Evolutionary conservation across 768 basidiomycete genomes (phyloP), one percentile per base, ranked within the genome.

Genomic region (Leccinum disarticulatum): DNA sequence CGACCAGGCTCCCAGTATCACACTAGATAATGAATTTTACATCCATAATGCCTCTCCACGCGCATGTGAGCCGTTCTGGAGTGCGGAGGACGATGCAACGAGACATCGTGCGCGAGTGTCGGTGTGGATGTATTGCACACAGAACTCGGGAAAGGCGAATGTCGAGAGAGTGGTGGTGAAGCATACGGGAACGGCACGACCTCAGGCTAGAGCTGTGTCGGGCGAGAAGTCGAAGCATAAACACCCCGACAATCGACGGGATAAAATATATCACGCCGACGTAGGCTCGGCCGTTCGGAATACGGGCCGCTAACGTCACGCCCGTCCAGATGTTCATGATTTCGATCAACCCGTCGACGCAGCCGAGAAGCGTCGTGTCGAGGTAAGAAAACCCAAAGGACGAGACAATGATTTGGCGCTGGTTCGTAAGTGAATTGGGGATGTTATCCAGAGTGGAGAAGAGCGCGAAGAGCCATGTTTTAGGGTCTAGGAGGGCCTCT

Each of bases 381-480:
- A 90, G 69, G 54, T 74, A 66, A 5, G 75, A 80, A 70, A 87
- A 91, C 2, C 89, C 89, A 66, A 90, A 10, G 0, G 83, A 83
- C 1, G 81, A 73, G 14, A 88, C 78, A 57, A 91, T 88, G 61
- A 91, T 81, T 59, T 80, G 78, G 6, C 80, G 73, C 64, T 90
- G 88, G 61, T 87, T 88, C 19, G 83, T 86, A 56, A 83, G 73
- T 19, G 86, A 88, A 68, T 86, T 88, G 1, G 88, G 86, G 15
- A 90, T 67, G 58, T 87, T 87, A 66, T 80, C 75, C 35, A 88
- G 70, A 1, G 80, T 82, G 3, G 83, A 77, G 70, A 88, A 88
- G 47, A 89, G 76, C 0, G 87, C 87, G 64, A 91, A 90, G 30
- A 90, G 77, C 88, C 87, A 90, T 0, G 87, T 88, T 71, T 90